A percentile compares a stretch with the other conserved stretches of the same genome.
These are phyloP conservation scores for Venturia oleaginea DNA, from an alignment of 2,329 filamentous ascomycete species.

Conservation along the genomic window DNA sequence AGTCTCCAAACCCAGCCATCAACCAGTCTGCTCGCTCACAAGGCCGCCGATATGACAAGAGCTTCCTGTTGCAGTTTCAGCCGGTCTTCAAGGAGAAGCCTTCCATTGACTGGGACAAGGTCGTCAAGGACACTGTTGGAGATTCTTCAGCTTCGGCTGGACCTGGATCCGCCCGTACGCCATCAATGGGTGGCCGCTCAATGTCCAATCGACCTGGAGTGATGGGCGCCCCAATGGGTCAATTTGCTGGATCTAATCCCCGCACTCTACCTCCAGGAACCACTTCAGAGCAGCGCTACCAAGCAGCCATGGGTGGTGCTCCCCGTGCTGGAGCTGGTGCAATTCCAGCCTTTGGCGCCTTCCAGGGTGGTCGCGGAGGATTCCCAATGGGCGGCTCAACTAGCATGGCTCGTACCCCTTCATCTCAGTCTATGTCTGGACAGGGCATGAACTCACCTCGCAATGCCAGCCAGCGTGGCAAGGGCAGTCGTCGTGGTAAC, in stretches of 20 bases:
- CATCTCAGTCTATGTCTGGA: conserved; percentile 50
- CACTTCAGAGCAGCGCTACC: conserved; percentile 68
- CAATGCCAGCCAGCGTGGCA: conserved; percentile 51
- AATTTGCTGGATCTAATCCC: conserved; percentile 47
- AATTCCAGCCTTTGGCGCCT: conserved; percentile 21
- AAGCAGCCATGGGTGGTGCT: conserved; percentile 22
- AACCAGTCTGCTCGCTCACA: conserved; percentile 76
- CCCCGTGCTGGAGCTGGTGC: conserved; percentile 17
- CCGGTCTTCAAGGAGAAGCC: conserved; percentile 94
- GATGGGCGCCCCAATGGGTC: conserved; percentile 51
- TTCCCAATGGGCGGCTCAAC: conserved; percentile 50
- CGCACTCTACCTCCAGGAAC: conserved; percentile 63
- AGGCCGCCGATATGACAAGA: conserved; percentile 88
- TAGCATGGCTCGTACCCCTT: conserved; percentile 56
- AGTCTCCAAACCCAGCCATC: conserved; percentile 82
- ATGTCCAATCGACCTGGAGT: conserved; percentile 32
- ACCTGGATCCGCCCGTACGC: conserved; percentile 51
- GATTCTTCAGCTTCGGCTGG: conserved; percentile 60
- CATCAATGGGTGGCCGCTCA: conserved; percentile 39
- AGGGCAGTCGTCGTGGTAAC: conserved; percentile 52
- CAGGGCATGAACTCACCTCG: conserved; percentile 61
- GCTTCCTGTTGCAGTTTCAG: conserved; percentile 94
- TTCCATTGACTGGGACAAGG: conserved; percentile 82
- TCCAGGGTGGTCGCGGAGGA: conserved; percentile 49
- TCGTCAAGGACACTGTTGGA: conserved; percentile 76